Conservation (phyloP, 192 early-diverging fungal species). For the Lobosporangium transversale region DNA sequence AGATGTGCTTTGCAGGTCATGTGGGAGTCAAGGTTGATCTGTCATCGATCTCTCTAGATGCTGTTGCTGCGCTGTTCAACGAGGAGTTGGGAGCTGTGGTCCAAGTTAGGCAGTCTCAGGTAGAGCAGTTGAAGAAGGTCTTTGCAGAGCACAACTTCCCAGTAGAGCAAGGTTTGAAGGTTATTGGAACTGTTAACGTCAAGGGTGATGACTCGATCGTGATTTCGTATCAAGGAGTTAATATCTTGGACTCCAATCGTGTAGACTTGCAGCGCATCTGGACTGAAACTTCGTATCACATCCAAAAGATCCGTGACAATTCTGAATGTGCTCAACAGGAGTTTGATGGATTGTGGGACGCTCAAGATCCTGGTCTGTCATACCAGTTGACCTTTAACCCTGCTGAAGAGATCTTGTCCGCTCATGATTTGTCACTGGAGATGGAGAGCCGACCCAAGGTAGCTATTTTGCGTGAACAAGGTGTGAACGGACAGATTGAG, state of each 20-base stretch:
- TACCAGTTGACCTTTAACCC: conserved; percentile 85
- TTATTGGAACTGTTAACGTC: conserved; percentile 66
- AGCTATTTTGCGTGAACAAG: conserved; percentile 97
- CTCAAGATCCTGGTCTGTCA: conserved; percentile 81
- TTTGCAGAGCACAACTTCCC: conserved; percentile 68
- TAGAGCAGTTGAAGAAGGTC: conserved; percentile 62
- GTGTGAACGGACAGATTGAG: conserved; percentile 95
- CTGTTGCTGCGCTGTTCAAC: conserved; percentile 83
- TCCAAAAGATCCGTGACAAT: conserved; percentile 93
- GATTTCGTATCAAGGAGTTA: conserved; percentile 55
- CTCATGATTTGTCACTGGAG: conserved; percentile 15
- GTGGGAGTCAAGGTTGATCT: conserved; percentile 81
- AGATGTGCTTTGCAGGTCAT: conserved; percentile 98
- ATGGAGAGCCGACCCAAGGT: conserved; percentile 84
- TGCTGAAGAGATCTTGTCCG: conserved; percentile 58
- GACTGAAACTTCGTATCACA: conserved; percentile 91
- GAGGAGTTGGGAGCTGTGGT: conserved; percentile 99
- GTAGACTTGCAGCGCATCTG: conserved; percentile 82
- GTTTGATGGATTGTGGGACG: conserved; percentile 75
- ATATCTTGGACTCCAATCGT: conserved; percentile 69
- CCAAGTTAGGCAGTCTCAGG: conserved; percentile 74
- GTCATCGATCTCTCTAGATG: conserved; percentile 57
- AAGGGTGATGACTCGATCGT: conserved; percentile 61
- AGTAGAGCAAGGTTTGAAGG: conserved; percentile 59
- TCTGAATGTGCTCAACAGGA: conserved; percentile 87